These are phyloP conservation scores for Huiozyma sinensis DNA, from an alignment of 805 yeast genomes.

Conservation along the genomic window DNA sequence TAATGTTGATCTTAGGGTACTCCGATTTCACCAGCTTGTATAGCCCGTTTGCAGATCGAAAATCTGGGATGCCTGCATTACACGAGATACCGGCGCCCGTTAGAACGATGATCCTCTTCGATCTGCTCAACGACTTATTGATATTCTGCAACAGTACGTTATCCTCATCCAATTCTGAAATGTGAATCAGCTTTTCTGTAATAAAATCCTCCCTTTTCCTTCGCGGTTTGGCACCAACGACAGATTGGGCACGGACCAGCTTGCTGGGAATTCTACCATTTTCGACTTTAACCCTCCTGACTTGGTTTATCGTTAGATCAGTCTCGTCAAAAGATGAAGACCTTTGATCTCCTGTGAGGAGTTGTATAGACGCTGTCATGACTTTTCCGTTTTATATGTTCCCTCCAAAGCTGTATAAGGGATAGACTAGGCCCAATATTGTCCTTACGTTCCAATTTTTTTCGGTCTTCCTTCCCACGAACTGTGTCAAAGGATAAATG, in stretches of 20 bases:
- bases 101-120: slow-evolving; percentile 48
- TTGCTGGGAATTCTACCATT: not conserved
- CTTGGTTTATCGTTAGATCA: slow-evolving; percentile 5
- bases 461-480: no score
- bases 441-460: no score
- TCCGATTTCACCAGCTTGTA: slow-evolving; percentile 61
- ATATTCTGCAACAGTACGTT: slow-evolving; percentile 17
- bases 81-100: slow-evolving; percentile 98
- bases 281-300: slow-evolving; percentile 1
- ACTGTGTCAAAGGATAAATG: no score
- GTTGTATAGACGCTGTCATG: not conserved
- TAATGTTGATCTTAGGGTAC: slow-evolving; percentile 43
- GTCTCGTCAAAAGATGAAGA: slow-evolving; percentile 9
- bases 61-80: slow-evolving; percentile 95
- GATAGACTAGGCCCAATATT: no score
- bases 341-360: slow-evolving; percentile 4
- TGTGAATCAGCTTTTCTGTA: slow-evolving; percentile 11
- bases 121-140: slow-evolving; percentile 18
- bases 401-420: no score
- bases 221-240: not conserved
- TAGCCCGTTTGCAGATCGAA: slow-evolving; percentile 73
- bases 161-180: slow-evolving; percentile 7
- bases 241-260: not conserved
- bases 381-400: no score
- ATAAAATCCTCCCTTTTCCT: slow-evolving; percentile 5